Percentiles rank a stretch among this genome's conserved stretches.
Evolutionary conservation across 2,329 filamentous ascomycete species (phyloP).

Genomic region (Clarireedia hainanense): DNA sequence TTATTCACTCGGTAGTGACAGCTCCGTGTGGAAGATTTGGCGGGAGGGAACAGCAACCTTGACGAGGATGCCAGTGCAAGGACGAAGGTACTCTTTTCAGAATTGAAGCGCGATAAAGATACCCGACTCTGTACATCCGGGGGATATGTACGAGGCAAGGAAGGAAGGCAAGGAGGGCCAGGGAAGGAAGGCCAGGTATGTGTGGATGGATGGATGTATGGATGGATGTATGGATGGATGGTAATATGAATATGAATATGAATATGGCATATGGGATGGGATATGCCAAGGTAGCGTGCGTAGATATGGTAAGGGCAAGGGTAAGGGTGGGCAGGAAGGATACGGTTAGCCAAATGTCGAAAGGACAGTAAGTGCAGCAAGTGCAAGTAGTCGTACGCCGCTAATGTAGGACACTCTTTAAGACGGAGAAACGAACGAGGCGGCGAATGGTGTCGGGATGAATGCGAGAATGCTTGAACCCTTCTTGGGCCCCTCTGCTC

Average conservation of each 20-base stretch:
- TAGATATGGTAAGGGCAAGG: not conserved
- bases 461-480: too few relatives aligned
- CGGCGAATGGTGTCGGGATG: not conserved
- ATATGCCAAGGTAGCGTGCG: too few relatives aligned
- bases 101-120: not conserved
- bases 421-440: too few relatives aligned
- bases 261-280: not conserved
- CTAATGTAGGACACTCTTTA: not conserved
- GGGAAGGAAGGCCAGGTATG: not conserved
- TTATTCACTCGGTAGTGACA: constrained; percentile 5
- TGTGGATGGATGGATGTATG: too few relatives aligned
- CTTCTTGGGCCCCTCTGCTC: too few relatives aligned
- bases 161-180: not conserved
- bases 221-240: too few relatives aligned
- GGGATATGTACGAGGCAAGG: not conserved
- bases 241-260: too few relatives aligned
- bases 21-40: constrained; percentile 1
- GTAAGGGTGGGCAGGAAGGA: too few relatives aligned
- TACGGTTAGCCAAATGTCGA: too few relatives aligned
- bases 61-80: constrained; percentile 1
- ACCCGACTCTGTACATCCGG: not conserved
- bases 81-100: not conserved
- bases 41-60: constrained; percentile 5
- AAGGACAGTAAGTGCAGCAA: too few relatives aligned
- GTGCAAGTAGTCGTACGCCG: not conserved